Conservation (phyloP, 2,329 filamentous ascomycete species). For the Coniochaeta ligniaria region DNA sequence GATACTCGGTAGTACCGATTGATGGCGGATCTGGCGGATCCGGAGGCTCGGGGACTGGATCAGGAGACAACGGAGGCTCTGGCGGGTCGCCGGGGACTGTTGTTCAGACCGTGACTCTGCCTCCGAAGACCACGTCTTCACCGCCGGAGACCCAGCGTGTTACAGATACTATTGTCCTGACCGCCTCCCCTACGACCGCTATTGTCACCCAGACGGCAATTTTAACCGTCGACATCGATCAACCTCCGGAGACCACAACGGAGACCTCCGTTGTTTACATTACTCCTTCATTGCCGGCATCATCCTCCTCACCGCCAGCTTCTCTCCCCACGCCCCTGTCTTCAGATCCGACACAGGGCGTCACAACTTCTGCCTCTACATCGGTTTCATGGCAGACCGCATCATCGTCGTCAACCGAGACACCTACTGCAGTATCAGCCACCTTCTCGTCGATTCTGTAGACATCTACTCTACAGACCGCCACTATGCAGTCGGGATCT, state of each 20-base stretch:
- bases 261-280: conserved; percentile 8
- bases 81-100: conserved; percentile 10
- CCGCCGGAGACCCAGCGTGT: conserved; percentile 12
- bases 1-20: conserved; percentile 30
- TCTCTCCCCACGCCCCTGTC: background rate
- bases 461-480: background rate
- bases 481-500: background rate
- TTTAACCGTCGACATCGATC: conserved; percentile 19
- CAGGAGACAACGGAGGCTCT: conserved; percentile 9
- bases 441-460: conserved; percentile 1
- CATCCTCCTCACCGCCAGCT: background rate
- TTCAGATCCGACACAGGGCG: background rate
- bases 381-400: conserved; percentile 7
- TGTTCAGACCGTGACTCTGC: conserved; percentile 15
- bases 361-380: conserved; percentile 4
- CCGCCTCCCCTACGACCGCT: conserved; percentile 4
- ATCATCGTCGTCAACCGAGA: conserved; percentile 5
- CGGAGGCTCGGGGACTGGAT: conserved; percentile 5
- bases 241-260: conserved; percentile 5
- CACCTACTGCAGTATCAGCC: conserved; percentile 2
- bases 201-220: conserved; percentile 14
- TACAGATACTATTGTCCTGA: conserved; percentile 21
- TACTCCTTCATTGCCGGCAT: background rate
- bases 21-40: conserved; percentile 18
- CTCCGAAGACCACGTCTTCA: conserved; percentile 18